Base-by-base conservation (phyloP, 139 green algal genomes). In the Yamagishiella unicocca region DNA sequence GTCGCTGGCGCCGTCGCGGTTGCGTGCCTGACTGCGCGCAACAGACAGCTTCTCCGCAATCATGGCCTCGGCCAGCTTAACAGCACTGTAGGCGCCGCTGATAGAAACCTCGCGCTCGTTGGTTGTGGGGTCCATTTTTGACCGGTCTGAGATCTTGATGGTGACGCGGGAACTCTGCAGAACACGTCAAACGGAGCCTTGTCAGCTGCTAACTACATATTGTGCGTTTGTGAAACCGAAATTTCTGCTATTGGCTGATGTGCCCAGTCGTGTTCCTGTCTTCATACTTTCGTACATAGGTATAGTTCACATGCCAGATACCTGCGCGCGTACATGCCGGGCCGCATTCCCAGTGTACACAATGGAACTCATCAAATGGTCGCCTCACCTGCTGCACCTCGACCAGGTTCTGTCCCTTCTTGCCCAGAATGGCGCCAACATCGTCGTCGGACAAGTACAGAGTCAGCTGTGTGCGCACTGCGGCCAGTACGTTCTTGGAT, bases 21-120 rank as follows among this genome's bases (percentile, higher is more conserved):
- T 54, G 38, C 82, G 82, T 4, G 82, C 82, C 67, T 79, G 66
- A 67, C 67, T 80, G 82, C 74, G 85, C 29, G 89, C 89, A 21
- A 82, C 45, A 38, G 83, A 84, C 55, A 95, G 89, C 82, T 94
- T 94, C 90, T 95, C 92, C 29, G 89, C 88, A 50, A 95, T 93
- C 92, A 95, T 95, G 19, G 92, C 92, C 68, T 91, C 89, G 25
- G 92, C 92, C 58, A 94, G 92, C 92, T 95, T 93, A 4, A 95
- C 90, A 21, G 70, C 58, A 33, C 62, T 70, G 76, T 94, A 93
- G 21, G 37, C 74, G 74, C 92, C 92, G 19, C 31, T 89, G 88
- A 95, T 93, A 22, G 85, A 78, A 1, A 95, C 92, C 89, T 95
- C 92, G 33, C 92, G 92, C 88, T 95, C 89, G 58, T 92, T 91